These are phyloP conservation scores for Solanum chacoense DNA, from an alignment of 305 asterid species.

Conservation along the genomic window DNA sequence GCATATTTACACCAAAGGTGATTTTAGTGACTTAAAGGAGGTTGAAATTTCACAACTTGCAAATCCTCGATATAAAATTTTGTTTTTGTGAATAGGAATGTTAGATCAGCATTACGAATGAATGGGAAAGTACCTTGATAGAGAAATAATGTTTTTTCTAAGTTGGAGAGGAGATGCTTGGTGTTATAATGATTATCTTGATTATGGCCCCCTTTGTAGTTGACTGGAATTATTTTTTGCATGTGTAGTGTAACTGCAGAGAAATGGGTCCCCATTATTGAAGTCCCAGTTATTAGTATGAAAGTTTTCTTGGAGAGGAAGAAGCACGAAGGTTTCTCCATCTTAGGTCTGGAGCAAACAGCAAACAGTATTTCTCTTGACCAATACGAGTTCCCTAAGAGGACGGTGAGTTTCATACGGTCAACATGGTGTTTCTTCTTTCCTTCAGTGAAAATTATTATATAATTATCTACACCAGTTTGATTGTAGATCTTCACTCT, in stretches of 20 bases:
- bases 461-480: neutral
- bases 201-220: neutral
- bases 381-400: slow-evolving; percentile 54
- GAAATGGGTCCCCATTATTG: slow-evolving; percentile 86
- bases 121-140: neutral
- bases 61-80: neutral
- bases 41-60: neutral
- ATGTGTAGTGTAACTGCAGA: slow-evolving; percentile 80
- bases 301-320: slow-evolving; percentile 67
- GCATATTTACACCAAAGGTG: neutral
- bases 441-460: neutral
- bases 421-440: neutral
- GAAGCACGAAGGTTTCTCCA: slow-evolving; percentile 67
- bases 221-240: neutral
- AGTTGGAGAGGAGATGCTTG: neutral
- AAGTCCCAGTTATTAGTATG: slow-evolving; percentile 70
- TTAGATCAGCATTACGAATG: neutral
- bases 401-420: slow-evolving; percentile 32
- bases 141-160: neutral
- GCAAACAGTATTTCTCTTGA: slow-evolving; percentile 86
- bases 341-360: slow-evolving; percentile 95
- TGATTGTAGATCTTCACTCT: neutral
- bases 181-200: neutral
- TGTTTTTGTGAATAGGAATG: neutral
- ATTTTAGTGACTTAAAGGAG: neutral